Evolutionary conservation across 1,284 basidiomycete genomes (phyloP), one percentile per base, ranked within the genome.

Genomic region (Inonotus obliquus): DNA sequence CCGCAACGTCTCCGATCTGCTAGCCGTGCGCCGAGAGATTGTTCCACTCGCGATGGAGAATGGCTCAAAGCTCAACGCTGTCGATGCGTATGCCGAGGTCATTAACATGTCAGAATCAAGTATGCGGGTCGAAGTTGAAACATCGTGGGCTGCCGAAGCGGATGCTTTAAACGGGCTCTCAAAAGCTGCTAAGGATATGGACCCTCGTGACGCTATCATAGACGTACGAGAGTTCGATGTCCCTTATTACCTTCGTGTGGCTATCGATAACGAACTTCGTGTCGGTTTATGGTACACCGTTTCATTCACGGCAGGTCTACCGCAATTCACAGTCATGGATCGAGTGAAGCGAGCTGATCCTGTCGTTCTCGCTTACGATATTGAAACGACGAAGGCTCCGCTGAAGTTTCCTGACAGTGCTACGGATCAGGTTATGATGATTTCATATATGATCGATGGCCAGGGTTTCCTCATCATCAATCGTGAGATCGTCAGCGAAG

Each of bases 351-450:
- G 97, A 85, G 95, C 97, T 37, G 97, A 99, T 71, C 97, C 97
- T 0, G 95, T 99, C 54, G 95, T 99, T 61, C 93, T 99, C 92
- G 97, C 97, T 0, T 99, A 85, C 75, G 97, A 99, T 85, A 99
- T 99, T 70, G 97, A 99, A 77, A 97, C 94, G 29, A 96, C 96
- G 1, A 99, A 99, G 76, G 92, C 94, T 53, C 97, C 97, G 13
- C 87, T 99, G 71, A 99, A 99, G 75, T 99, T 99, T 72, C 97
- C 97, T 0, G 97, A 99, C 77, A 91, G 94, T 67, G 86, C 89
- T 11, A 89, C 92, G 21, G 97, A 99, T 77, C 95, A 97, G 72
- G 94, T 99, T 69, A 99, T 99, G 96, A 99, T 99, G 97, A 99
- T 99, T 67, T 99, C 97, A 48, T 97, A 96, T 76, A 97, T 97